phyloP scores from a whole-genome alignment of 495 filamentous ascomycete genomes.

The Talaromyces stipitatus region DNA sequence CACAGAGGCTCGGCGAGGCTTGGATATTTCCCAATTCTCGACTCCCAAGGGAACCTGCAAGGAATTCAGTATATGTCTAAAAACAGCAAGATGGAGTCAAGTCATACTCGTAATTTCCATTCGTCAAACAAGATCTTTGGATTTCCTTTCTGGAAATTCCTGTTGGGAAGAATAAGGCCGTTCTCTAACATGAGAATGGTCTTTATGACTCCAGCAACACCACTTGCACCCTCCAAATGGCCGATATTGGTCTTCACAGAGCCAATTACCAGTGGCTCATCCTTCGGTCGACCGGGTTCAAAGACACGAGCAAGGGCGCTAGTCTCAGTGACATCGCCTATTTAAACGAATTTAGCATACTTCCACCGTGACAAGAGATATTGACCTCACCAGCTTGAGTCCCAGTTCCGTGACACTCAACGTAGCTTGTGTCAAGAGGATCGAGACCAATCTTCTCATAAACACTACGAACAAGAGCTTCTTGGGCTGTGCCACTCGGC shows the following conservation, averaged over 20 bases:
- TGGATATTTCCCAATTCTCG: slow-evolving; percentile 10
- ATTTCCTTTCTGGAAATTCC: slow-evolving; percentile 12
- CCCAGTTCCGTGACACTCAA: slow-evolving; percentile 39
- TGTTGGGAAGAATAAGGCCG: slow-evolving; percentile 13
- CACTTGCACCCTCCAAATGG: slow-evolving; percentile 18
- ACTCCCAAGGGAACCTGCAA: slow-evolving; percentile 2
- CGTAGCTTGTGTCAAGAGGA: slow-evolving; percentile 8
- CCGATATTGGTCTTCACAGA: slow-evolving; percentile 34
- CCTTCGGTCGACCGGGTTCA: slow-evolving; percentile 9
- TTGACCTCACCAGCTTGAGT: slow-evolving; percentile 10
- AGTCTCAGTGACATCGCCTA: too few relatives aligned
- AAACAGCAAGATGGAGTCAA: too few relatives aligned
- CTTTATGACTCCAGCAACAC: slow-evolving; percentile 20
- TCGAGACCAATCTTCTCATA: slow-evolving; percentile 22
- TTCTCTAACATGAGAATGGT: slow-evolving; percentile 17
- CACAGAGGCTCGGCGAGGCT: slow-evolving; percentile 10
- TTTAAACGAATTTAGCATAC: too few relatives aligned
- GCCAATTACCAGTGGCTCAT: slow-evolving; percentile 13
- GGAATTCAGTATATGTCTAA: too few relatives aligned
- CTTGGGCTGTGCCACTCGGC: slow-evolving; percentile 19
- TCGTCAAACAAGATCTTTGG: slow-evolving; percentile 15
- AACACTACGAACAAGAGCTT: slow-evolving; percentile 11
- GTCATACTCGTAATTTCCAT: slow-evolving; percentile 16
- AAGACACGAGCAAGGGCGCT: slow-evolving; percentile 15
- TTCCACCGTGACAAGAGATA: too few relatives aligned